A percentile compares a stretch with the other conserved stretches of the same genome.
These are phyloP conservation scores for Geranium rotundifolium DNA, from an alignment of 345 rosid genomes.

Conservation along the genomic window DNA sequence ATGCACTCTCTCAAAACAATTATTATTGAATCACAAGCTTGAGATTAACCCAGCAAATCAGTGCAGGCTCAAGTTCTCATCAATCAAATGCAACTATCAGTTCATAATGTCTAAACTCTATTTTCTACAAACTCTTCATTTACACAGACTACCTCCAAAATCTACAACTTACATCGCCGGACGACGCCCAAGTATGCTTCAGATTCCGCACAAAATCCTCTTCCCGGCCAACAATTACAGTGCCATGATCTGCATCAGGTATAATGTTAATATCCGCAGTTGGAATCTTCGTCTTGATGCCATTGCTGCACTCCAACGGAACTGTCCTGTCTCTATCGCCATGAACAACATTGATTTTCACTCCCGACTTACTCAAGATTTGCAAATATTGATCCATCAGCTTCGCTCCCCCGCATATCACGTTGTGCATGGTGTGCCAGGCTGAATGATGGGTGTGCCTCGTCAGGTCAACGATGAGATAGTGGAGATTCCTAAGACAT, in stretches of 20 bases:
- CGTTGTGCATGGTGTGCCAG: slow-evolving; percentile 77
- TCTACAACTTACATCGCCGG: too few species aligned
- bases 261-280: slow-evolving; percentile 30
- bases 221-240: slow-evolving; percentile 45
- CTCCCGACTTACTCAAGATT: slow-evolving; percentile 19
- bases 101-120: too few species aligned
- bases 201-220: slow-evolving; percentile 31
- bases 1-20: too few species aligned
- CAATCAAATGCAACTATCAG: too few species aligned
- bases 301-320: slow-evolving; percentile 44
- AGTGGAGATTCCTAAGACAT: slow-evolving; percentile 34
- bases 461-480: slow-evolving; percentile 26
- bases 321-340: slow-evolving; percentile 44
- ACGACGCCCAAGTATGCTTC: slow-evolving; percentile 35
- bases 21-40: too few species aligned
- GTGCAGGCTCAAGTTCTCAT: too few species aligned
- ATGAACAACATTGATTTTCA: slow-evolving; percentile 41
- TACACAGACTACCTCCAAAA: too few species aligned
- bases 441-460: slow-evolving; percentile 79
- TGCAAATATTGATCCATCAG: slow-evolving; percentile 37
- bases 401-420: slow-evolving; percentile 65
- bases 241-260: slow-evolving; percentile 29
- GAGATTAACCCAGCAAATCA: too few species aligned
- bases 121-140: too few species aligned
- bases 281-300: slow-evolving; percentile 39